phyloP scores from a whole-genome alignment of 2,329 filamentous ascomycete genomes.

The Clarireedia hainanense region DNA sequence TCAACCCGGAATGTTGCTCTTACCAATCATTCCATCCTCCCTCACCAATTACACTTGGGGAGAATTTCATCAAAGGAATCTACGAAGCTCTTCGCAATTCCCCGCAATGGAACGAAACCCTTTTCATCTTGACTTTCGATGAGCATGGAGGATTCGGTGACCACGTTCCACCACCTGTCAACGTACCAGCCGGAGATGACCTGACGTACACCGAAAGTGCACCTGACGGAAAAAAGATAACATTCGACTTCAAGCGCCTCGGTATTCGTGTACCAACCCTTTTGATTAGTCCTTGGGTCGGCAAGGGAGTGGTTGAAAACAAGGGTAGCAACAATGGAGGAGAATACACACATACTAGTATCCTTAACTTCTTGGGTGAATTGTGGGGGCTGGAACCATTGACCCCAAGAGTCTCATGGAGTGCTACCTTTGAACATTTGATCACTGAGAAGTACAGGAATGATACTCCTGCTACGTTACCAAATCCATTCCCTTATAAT shows the following conservation, averaged over 20 bases:
- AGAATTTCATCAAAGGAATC: constrained; percentile 38
- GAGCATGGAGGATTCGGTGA: constrained; percentile 41
- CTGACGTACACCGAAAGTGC: constrained; percentile 32
- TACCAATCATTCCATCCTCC: constrained; percentile 41
- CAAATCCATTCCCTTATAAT: constrained; percentile 17
- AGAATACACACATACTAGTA: constrained; percentile 38
- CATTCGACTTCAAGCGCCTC: constrained; percentile 34
- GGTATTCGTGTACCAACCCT: constrained; percentile 38
- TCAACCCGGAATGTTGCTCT: constrained; percentile 43
- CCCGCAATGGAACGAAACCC: constrained; percentile 39
- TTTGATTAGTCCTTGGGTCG: constrained; percentile 38
- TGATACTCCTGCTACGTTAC: constrained; percentile 19
- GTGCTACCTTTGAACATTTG: constrained; percentile 23
- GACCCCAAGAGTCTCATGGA: constrained; percentile 19
- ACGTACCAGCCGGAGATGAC: constrained; percentile 32
- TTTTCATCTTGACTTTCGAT: constrained; percentile 41
- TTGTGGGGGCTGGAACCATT: constrained; percentile 32
- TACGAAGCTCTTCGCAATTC: constrained; percentile 37
- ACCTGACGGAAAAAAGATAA: constrained; percentile 30
- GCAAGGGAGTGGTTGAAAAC: constrained; percentile 34
- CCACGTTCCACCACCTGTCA: constrained; percentile 36
- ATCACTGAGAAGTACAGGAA: constrained; percentile 19
- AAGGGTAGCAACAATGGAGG: constrained; percentile 30
- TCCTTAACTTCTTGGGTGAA: constrained; percentile 35
- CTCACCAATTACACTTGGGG: constrained; percentile 36